Base-by-base conservation (phyloP, 176 grass and related monocot species). In the Zea luxurians region DNA sequence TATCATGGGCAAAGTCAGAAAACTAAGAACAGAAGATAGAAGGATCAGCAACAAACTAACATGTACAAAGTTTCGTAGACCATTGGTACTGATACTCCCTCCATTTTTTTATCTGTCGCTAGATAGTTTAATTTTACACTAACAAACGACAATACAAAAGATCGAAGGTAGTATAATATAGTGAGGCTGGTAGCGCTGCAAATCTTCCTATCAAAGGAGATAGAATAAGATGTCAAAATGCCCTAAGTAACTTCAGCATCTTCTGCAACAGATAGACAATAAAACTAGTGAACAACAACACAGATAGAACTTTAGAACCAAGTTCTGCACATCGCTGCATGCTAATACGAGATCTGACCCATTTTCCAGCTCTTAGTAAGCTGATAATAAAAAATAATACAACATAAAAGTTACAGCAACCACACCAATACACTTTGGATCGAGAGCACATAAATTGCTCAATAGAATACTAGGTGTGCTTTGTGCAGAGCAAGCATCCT, bases 31-130 rank as follows among this genome's bases (percentile, higher is more conserved):
- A 27, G 27, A 27, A 27, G 27, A 27, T 27, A 27, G 27, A 27
- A 27, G 17, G 6, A 41, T 48, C 3, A 70, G 27, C 64, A 44
- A 49, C 43, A 41, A 78, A 85, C 84, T 48, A 70, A 98, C 95
- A 88, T 98, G 87, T 98, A 94, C 64, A 98, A 88, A 64, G 91
- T 98, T 87, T 98, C 91, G 87, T 90, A 98, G 36, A 98, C 91
- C 85, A 94, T 49, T 45, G 95, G 95, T 48, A 98, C 91, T 36
- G 91, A 94, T 84, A 27, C 27, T 1, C 27, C 27, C 27, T 27
- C 27, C 27, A 27, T 27, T 27, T 27, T 27, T 27, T 27, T 27
- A 27, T 27, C 27, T 27, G 27, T 27, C 27, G 27, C 27, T 27
- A 27, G 27, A 27, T 27, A 27, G 27, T 27, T 27, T 27, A 27